Percentiles rank a stretch among this genome's conserved stretches.
Evolutionary conservation across 495 filamentous ascomycete species (phyloP).

Genomic region (Lineolata rhizophorae): DNA sequence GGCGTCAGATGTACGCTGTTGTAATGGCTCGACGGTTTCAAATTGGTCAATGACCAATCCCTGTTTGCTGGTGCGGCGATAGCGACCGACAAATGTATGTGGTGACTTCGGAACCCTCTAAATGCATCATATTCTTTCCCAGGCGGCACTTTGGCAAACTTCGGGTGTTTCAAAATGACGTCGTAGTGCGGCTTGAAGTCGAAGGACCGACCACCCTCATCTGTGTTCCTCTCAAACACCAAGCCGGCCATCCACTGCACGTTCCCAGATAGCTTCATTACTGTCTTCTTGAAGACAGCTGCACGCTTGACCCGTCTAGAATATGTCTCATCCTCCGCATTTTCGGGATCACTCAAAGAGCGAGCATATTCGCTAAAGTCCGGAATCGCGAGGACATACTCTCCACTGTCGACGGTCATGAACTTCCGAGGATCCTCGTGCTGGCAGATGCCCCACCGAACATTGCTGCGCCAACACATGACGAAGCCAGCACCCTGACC

Average conservation of each 20-base stretch:
- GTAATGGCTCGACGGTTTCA: conserved; percentile 62
- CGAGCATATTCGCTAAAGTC: conserved; percentile 74
- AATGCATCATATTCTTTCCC: conserved; percentile 68
- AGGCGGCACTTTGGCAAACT: conserved; percentile 35
- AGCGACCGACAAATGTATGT: conserved; percentile 85
- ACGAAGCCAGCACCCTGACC: conserved; percentile 85
- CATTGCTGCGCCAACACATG: conserved; percentile 93
- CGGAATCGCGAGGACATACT: conserved; percentile 82
- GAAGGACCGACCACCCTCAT: conserved; percentile 46
- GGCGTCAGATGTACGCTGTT: conserved; percentile 87
- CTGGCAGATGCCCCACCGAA: conserved; percentile 61
- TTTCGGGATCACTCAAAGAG: conserved; percentile 31
- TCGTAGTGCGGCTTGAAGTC: conserved; percentile 84
- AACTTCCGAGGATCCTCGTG: conserved; percentile 75
- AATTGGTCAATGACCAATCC: conserved; percentile 54
- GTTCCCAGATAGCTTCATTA: conserved; percentile 94
- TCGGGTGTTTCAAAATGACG: conserved; percentile 62
- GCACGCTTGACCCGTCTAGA: conserved; percentile 37
- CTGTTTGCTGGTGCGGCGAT: conserved; percentile 62
- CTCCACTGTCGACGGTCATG: conserved; percentile 86
- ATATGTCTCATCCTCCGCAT: conserved; percentile 4
- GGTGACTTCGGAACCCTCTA: conserved; percentile 76
- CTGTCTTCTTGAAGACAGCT: conserved; percentile 81
- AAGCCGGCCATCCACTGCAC: conserved; percentile 79
- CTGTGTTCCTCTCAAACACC: conserved; percentile 69